These are phyloP conservation scores for Fraxinus nigra DNA, from an alignment of 305 asterid genomes.

Conservation along the genomic window DNA sequence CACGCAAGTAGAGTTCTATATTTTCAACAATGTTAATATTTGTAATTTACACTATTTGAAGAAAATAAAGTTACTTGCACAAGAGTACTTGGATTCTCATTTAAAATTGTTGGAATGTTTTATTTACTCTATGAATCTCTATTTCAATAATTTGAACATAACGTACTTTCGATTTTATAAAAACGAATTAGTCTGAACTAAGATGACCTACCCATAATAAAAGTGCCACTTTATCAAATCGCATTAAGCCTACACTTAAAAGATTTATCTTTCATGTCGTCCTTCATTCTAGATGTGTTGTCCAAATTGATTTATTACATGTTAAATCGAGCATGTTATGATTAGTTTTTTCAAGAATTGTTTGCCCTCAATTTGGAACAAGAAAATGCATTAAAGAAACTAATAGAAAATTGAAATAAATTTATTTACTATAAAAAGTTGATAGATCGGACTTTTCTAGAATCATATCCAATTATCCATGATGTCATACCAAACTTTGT, in stretches of 20 bases:
- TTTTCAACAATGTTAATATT: not conserved
- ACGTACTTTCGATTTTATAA: not conserved
- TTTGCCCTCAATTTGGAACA: not conserved
- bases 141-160: not conserved
- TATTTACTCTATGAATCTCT: not conserved
- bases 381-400: not conserved
- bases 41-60: not conserved
- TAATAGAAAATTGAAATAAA: not conserved
- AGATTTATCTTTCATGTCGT: not conserved
- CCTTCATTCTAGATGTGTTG: not conserved
- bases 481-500: not conserved
- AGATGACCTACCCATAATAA: not conserved
- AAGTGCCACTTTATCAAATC: no score
- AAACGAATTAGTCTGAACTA: no score
- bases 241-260: not conserved
- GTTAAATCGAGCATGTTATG: not conserved
- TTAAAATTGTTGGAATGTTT: not conserved
- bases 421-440: not conserved
- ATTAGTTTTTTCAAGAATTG: not conserved
- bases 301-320: not conserved
- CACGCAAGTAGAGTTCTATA: slow-evolving; percentile 8
- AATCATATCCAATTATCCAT: not conserved
- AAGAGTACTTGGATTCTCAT: not conserved
- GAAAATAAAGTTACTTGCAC: not conserved
- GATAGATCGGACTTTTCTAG: not conserved